Conservation (phyloP, 352 stramenopile genomes). For the Phytophthora litchii region DNA sequence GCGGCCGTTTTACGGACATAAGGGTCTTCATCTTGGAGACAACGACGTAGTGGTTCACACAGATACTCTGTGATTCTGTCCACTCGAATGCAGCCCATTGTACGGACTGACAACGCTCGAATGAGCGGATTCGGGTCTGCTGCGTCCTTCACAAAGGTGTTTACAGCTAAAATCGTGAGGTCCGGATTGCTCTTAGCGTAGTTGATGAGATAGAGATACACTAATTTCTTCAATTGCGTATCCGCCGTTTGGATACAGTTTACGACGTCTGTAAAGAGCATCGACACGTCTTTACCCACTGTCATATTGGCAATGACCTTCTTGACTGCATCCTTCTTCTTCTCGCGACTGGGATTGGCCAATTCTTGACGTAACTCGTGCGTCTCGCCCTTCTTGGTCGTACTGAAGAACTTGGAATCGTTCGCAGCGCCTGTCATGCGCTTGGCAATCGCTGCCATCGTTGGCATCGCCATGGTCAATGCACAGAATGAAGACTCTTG, state of each 20-base stretch:
- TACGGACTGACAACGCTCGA: slow-evolving; percentile 97
- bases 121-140: slow-evolving; percentile 94
- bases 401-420: slow-evolving; percentile 99
- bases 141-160: slow-evolving; percentile 97
- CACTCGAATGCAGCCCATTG: slow-evolving; percentile 99
- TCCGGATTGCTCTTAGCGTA: slow-evolving; percentile 99
- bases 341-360: slow-evolving; percentile 95
- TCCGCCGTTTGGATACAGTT: slow-evolving; percentile 99
- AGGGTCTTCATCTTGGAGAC: slow-evolving; percentile 95
- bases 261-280: slow-evolving; percentile 99
- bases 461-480: slow-evolving; percentile 79
- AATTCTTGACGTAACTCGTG: slow-evolving; percentile 98
- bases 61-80: slow-evolving; percentile 99
- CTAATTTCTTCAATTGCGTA: slow-evolving; percentile 99
- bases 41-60: slow-evolving; percentile 95
- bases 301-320: slow-evolving; percentile 99
- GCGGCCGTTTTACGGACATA: slow-evolving; percentile 99
- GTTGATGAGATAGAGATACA: slow-evolving; percentile 99
- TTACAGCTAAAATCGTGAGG: slow-evolving; percentile 98
- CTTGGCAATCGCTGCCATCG: slow-evolving; percentile 89
- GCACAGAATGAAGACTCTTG: neutral
- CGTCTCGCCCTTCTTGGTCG: slow-evolving; percentile 98
- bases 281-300: slow-evolving; percentile 99
- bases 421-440: slow-evolving; percentile 91
- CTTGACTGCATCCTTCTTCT: slow-evolving; percentile 99